phyloP scores from a whole-genome alignment of 495 filamentous ascomycete species.

The Penicillium lagena region DNA sequence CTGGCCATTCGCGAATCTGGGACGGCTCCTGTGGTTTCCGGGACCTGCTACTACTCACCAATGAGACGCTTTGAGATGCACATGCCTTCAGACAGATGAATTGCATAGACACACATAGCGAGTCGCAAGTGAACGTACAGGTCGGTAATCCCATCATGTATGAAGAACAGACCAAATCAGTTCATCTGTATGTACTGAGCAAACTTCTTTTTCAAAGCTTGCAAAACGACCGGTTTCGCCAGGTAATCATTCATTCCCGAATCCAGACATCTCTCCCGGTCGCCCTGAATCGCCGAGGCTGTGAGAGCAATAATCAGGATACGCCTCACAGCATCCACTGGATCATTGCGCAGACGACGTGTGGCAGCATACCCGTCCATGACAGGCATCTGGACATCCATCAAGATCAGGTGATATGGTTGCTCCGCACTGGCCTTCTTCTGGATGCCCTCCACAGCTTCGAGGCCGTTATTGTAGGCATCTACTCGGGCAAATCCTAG shows the following conservation, averaged over 20 bases:
- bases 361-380: constrained; percentile 85
- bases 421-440: constrained; percentile 52
- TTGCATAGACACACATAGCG: too few relatives aligned
- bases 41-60: too few relatives aligned
- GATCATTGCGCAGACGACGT: constrained; percentile 62
- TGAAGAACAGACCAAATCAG: too few relatives aligned
- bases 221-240: constrained; percentile 72
- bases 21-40: too few relatives aligned
- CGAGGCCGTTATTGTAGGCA: constrained; percentile 72
- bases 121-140: too few relatives aligned
- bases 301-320: constrained; percentile 89
- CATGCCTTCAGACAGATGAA: too few relatives aligned
- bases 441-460: constrained; percentile 73
- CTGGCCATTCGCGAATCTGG: too few relatives aligned
- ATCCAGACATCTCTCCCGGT: constrained; percentile 50
- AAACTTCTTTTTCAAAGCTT: constrained; percentile 63
- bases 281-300: constrained; percentile 68
- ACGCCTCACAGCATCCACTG: constrained; percentile 58
- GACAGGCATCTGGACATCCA: constrained; percentile 91
- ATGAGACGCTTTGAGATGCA: too few relatives aligned
- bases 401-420: constrained; percentile 66
- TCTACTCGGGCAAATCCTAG: constrained; percentile 67
- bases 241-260: constrained; percentile 94
- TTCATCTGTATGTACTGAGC: constrained; percentile 50
- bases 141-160: too few relatives aligned